Evolutionary conservation across 169 alveolate species (phyloP).

Genomic region (Plasmodium reichenowi): DNA sequence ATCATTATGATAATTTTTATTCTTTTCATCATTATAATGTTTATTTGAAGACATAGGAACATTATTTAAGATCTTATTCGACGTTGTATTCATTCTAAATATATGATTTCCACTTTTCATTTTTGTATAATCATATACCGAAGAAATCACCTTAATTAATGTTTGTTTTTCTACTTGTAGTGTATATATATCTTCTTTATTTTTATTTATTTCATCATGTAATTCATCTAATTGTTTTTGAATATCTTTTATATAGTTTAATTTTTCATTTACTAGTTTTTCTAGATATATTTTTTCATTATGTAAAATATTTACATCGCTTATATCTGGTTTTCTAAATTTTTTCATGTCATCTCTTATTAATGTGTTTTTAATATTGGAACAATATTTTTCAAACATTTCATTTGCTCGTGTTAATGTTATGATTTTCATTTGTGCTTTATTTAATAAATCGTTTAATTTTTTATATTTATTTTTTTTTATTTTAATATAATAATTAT

Average conservation of each 20-base stretch:
- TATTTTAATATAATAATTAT: constrained; percentile 26
- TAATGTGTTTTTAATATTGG: constrained; percentile 1
- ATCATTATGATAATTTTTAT: neutral
- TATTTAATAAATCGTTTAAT: constrained; percentile 37
- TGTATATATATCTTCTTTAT: constrained; percentile 1
- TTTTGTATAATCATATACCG: constrained; percentile 2
- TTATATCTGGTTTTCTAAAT: constrained; percentile 12
- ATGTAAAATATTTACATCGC: constrained; percentile 1
- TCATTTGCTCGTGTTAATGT: constrained; percentile 21
- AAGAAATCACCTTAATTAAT: constrained; percentile 16
- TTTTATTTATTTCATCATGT: neutral
- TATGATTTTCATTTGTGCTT: constrained; percentile 54
- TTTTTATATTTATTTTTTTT: constrained; percentile 32
- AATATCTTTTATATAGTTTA: constrained; percentile 11
- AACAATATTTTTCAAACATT: constrained; percentile 24
- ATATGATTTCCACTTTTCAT: too few relatives aligned
- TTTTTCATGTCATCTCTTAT: constrained; percentile 11
- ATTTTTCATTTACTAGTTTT: constrained; percentile 18
- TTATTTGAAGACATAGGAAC: constrained; percentile 4
- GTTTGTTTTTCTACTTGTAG: constrained; percentile 41
- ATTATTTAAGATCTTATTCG: neutral
- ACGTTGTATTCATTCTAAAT: too few relatives aligned
- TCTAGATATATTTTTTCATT: constrained; percentile 37
- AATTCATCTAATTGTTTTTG: constrained; percentile 33
- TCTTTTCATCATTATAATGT: neutral